Conservation (phyloP, 768 basidiomycete genomes). For the Suillus americanus region DNA sequence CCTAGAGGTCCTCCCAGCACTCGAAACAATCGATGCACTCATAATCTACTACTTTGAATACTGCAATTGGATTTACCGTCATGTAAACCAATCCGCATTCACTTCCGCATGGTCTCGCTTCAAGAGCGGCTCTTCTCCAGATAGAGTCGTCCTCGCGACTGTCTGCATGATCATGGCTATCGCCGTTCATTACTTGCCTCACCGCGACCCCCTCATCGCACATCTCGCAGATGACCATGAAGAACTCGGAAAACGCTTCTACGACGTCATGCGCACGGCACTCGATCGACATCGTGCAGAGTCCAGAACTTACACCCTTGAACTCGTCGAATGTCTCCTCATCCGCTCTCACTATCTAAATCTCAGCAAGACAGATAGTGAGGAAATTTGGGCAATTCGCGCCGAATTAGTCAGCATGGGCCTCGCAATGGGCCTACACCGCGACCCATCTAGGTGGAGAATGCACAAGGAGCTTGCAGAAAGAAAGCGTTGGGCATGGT, state of each 20-base stretch:
- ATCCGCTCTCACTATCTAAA: constrained; percentile 72
- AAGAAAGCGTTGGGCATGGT: constrained; percentile 86
- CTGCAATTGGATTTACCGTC: constrained; percentile 86
- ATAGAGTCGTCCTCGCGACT: constrained; percentile 69
- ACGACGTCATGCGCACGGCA: constrained; percentile 64
- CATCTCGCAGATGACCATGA: constrained; percentile 51
- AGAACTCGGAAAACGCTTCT: constrained; percentile 64
- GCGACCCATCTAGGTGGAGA: constrained; percentile 79
- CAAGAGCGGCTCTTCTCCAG: constrained; percentile 63
- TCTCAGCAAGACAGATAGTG: constrained; percentile 70
- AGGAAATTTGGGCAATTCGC: constrained; percentile 77
- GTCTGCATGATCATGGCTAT: constrained; percentile 76
- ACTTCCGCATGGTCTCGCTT: constrained; percentile 68
- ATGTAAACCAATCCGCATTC: constrained; percentile 67
- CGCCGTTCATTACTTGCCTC: constrained; percentile 69
- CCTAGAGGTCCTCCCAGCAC: constrained; percentile 59
- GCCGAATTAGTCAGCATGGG: constrained; percentile 75
- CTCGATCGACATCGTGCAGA: constrained; percentile 63
- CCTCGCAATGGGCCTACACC: constrained; percentile 82
- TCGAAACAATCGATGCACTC: constrained; percentile 71
- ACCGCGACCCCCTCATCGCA: constrained; percentile 60
- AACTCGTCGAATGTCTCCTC: constrained; percentile 74
- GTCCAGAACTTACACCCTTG: constrained; percentile 60
- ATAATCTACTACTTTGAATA: constrained; percentile 80
- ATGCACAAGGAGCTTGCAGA: constrained; percentile 71